Percentiles rank a stretch among this genome's conserved stretches.
Evolutionary conservation across 192 early-diverging fungal species (phyloP).

Genomic region (Dispira simplex): DNA sequence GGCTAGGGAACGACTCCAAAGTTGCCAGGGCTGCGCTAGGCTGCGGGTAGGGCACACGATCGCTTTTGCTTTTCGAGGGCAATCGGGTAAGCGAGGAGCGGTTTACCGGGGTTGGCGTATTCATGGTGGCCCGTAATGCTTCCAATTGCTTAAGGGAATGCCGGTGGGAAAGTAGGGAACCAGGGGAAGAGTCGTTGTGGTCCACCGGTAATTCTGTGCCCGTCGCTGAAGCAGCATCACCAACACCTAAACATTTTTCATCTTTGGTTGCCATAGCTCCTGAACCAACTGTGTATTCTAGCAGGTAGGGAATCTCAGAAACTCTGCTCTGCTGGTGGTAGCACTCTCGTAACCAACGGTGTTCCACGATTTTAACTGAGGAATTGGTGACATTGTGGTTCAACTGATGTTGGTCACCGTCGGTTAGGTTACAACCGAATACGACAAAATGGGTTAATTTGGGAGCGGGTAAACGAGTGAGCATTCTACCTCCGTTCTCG

Average conservation of each 20-base stretch:
- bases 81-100: no score
- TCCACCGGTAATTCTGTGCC: not conserved
- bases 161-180: not conserved
- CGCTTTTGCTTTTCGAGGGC: no score
- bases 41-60: no score
- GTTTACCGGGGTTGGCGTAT: no score
- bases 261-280: not conserved
- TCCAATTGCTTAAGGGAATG: not conserved
- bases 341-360: constrained; percentile 5
- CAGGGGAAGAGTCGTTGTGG: not conserved
- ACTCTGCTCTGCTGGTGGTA: not conserved
- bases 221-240: not conserved
- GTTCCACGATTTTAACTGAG: not conserved
- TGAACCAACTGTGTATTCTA: not conserved
- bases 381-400: not conserved
- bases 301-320: not conserved
- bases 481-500: not conserved
- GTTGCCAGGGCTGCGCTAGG: no score
- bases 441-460: not conserved
- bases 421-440: not conserved
- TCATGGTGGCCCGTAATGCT: no score
- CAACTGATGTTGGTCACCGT: not conserved
- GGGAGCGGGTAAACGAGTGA: not conserved
- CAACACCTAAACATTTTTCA: not conserved
- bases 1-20: no score